Percentiles rank a stretch among this genome's conserved stretches.
These are phyloP conservation scores for Suillus bovinus DNA, from an alignment of 768 basidiomycete genomes.

Conservation along the genomic window DNA sequence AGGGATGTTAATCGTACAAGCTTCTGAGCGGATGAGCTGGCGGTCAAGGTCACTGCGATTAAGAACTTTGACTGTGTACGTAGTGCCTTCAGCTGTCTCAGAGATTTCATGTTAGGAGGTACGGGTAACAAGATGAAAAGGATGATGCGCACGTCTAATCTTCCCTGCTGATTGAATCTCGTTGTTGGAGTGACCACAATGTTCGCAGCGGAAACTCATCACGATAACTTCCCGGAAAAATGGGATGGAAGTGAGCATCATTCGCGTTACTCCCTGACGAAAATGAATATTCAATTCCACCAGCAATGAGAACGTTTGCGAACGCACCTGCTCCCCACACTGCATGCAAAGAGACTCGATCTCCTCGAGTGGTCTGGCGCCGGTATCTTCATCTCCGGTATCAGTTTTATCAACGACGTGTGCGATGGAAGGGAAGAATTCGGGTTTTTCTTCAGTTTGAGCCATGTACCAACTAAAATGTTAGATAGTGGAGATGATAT, in stretches of 20 bases:
- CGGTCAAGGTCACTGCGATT: conserved; percentile 80
- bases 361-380: conserved; percentile 63
- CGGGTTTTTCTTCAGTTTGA: conserved; percentile 21
- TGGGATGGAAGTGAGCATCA: conserved; percentile 92
- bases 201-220: conserved; percentile 95
- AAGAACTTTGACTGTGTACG: conserved; percentile 80
- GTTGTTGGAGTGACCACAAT: conserved; percentile 88
- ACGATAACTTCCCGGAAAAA: conserved; percentile 95
- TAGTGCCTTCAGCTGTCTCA: conserved; percentile 70
- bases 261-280: conserved; percentile 77
- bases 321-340: conserved; percentile 83
- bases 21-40: conserved; percentile 88
- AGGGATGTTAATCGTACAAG: conserved; percentile 79
- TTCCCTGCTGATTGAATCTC: conserved; percentile 90
- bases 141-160: conserved; percentile 66
- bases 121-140: background rate
- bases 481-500: background rate
- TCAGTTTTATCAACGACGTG: conserved; percentile 53
- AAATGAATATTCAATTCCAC: background rate
- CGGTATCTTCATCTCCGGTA: conserved; percentile 35
- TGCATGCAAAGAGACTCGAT: conserved; percentile 94
- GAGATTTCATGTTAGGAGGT: background rate
- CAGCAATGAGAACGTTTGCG: background rate
- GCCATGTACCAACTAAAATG: conserved; percentile 19
- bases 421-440: conserved; percentile 32